These are phyloP conservation scores for Malania oleifera DNA, from an alignment of 164 flowering plant species.

Conservation along the genomic window DNA sequence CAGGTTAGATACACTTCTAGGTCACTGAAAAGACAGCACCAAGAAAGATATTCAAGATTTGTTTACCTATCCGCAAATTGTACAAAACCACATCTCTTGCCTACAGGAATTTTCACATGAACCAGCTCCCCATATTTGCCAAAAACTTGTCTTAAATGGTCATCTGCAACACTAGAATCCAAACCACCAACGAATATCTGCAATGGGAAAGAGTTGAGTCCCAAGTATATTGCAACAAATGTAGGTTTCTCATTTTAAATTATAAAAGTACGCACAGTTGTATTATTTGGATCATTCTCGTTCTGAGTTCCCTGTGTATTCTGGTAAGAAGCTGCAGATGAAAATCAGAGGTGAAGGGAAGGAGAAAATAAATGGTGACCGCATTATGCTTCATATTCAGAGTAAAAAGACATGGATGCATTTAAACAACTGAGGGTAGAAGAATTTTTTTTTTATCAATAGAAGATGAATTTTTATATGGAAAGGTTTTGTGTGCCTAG, in stretches of 20 bases:
- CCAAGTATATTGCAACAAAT: neutral
- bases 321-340: conserved; percentile 69
- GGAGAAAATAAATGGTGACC: conserved; percentile 1
- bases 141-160: conserved; percentile 60
- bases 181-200: conserved; percentile 91
- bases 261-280: conserved; percentile 64
- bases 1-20: neutral
- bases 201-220: conserved; percentile 14
- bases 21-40: neutral
- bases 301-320: conserved; percentile 45
- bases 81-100: conserved; percentile 93
- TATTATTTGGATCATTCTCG: conserved; percentile 82
- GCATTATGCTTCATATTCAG: neutral
- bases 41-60: neutral
- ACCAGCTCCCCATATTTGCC: conserved; percentile 63
- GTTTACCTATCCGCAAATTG: conserved; percentile 74
- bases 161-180: conserved; percentile 74
- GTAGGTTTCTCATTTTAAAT: neutral
- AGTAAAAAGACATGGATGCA: too few relatives aligned
- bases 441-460: too few relatives aligned
- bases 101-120: conserved; percentile 83
- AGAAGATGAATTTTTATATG: too few relatives aligned
- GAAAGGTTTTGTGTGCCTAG: too few relatives aligned
- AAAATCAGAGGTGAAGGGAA: conserved; percentile 7
- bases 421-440: too few relatives aligned